Conservation (phyloP, 2,329 filamentous ascomycete species). For the Sporothrix dimorphospora region DNA sequence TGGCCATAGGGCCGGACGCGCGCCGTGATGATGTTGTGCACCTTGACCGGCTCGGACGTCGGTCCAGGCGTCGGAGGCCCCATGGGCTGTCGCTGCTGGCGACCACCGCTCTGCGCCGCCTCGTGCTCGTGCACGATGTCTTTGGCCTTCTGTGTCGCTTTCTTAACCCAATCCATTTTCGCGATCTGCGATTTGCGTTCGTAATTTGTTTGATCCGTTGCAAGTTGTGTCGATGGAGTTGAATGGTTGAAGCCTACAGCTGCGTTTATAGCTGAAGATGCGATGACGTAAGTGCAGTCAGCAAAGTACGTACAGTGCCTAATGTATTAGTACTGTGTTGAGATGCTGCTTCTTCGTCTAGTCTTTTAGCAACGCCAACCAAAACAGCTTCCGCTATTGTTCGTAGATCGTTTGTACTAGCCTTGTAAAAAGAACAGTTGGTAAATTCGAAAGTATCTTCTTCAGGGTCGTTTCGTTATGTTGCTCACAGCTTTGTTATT, state of each 20-base stretch:
- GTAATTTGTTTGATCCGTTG: background rate
- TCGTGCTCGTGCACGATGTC: constrained; percentile 26
- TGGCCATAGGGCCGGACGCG: constrained; percentile 26
- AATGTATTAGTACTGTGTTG: background rate
- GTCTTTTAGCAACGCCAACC: background rate
- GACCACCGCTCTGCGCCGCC: background rate
- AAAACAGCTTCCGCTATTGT: background rate
- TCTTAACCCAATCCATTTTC: constrained; percentile 30
- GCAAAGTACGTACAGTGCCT: background rate
- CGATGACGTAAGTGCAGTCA: constrained; percentile 4
- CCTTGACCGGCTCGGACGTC: background rate
- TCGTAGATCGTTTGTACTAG: background rate
- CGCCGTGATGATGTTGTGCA: constrained; percentile 24
- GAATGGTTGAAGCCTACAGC: background rate
- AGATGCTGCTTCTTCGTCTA: background rate
- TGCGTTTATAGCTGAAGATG: background rate
- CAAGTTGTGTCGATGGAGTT: background rate
- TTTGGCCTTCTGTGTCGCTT: constrained; percentile 26
- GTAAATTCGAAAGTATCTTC: background rate
- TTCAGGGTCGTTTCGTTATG: background rate
- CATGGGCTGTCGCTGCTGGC: background rate
- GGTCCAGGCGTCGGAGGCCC: background rate
- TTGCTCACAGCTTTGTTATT: background rate
- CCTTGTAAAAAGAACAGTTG: no score
- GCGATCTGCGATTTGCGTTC: background rate